A percentile compares a stretch with the other conserved stretches of the same genome.
phyloP scores from a whole-genome alignment of 192 early-diverging fungal species.

The Powellomyces hirtus region DNA sequence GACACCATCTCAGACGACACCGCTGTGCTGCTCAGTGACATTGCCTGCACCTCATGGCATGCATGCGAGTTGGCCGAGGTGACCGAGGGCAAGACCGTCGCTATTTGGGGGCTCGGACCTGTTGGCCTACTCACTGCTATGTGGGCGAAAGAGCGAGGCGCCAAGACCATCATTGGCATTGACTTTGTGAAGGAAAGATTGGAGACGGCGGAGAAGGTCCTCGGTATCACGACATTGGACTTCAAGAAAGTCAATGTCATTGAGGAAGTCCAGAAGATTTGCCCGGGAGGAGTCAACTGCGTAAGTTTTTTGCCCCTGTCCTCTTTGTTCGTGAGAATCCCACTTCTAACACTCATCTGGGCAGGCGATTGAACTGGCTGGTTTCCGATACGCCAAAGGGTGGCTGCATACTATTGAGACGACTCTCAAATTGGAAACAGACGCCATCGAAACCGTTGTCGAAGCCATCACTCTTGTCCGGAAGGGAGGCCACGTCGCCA shows the following conservation, averaged over 20 bases:
- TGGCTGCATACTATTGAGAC: slow-evolving; percentile 43
- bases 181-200: slow-evolving; percentile 15
- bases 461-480: slow-evolving; percentile 40
- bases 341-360: too few relatives aligned
- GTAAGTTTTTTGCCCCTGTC: neutral
- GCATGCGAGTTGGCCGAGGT: slow-evolving; percentile 40
- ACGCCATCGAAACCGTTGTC: slow-evolving; percentile 43
- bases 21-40: slow-evolving; percentile 48
- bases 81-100: slow-evolving; percentile 38
- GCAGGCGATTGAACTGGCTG: slow-evolving; percentile 43
- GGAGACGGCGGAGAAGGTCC: slow-evolving; percentile 30
- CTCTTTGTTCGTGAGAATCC: too few relatives aligned
- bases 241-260: slow-evolving; percentile 26
- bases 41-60: slow-evolving; percentile 50
- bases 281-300: slow-evolving; percentile 19
- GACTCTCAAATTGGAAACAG: slow-evolving; percentile 48
- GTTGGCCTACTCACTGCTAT: slow-evolving; percentile 40
- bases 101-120: slow-evolving; percentile 57
- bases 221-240: slow-evolving; percentile 24
- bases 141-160: slow-evolving; percentile 8
- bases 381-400: slow-evolving; percentile 53
- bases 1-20: slow-evolving; percentile 41
- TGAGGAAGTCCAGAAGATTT: slow-evolving; percentile 26
- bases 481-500: slow-evolving; percentile 28
- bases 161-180: slow-evolving; percentile 5